Evolutionary conservation across 495 filamentous ascomycete genomes (phyloP).

Genomic region (Rhypophila decipiens): DNA sequence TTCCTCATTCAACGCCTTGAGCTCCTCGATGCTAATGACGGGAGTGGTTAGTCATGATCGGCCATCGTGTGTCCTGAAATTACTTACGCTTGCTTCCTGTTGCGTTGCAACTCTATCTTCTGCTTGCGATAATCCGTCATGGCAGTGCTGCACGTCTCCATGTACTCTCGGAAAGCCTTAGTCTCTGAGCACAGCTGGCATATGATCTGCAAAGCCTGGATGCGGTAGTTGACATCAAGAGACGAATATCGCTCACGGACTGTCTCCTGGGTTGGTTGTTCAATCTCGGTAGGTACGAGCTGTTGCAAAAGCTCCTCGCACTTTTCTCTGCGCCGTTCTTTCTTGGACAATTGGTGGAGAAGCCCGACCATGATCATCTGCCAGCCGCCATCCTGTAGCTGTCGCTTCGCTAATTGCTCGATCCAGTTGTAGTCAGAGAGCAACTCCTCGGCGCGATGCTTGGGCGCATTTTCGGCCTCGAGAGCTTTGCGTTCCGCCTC

Average conservation of each 20-base stretch:
- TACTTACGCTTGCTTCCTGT: conserved; percentile 76
- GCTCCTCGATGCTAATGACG: conserved; percentile 63
- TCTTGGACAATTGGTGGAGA: conserved; percentile 74
- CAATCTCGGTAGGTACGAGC: conserved; percentile 68
- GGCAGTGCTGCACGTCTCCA: conserved; percentile 81
- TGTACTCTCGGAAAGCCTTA: conserved; percentile 73
- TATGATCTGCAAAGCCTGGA: conserved; percentile 76
- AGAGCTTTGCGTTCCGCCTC: conserved; percentile 37
- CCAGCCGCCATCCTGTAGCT: conserved; percentile 90
- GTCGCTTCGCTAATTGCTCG: conserved; percentile 69
- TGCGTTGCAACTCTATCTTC: conserved; percentile 86
- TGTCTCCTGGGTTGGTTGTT: conserved; percentile 67
- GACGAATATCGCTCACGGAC: conserved; percentile 62
- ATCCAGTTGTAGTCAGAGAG: conserved; percentile 72
- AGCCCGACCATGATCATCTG: conserved; percentile 82
- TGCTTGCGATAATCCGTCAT: conserved; percentile 93
- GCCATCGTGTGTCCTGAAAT: not conserved
- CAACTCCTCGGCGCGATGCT: conserved; percentile 77
- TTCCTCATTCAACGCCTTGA: conserved; percentile 76
- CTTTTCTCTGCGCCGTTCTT: conserved; percentile 55
- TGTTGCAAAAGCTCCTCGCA: conserved; percentile 75
- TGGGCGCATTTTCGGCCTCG: conserved; percentile 33
- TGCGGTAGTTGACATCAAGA: conserved; percentile 76
- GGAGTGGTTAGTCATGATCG: conserved; percentile 16
- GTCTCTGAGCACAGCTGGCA: conserved; percentile 84